Percentiles rank a stretch among this genome's conserved stretches.
phyloP scores from a whole-genome alignment of 2,329 filamentous ascomycete genomes.

The Pseudocercospora fuligena region DNA sequence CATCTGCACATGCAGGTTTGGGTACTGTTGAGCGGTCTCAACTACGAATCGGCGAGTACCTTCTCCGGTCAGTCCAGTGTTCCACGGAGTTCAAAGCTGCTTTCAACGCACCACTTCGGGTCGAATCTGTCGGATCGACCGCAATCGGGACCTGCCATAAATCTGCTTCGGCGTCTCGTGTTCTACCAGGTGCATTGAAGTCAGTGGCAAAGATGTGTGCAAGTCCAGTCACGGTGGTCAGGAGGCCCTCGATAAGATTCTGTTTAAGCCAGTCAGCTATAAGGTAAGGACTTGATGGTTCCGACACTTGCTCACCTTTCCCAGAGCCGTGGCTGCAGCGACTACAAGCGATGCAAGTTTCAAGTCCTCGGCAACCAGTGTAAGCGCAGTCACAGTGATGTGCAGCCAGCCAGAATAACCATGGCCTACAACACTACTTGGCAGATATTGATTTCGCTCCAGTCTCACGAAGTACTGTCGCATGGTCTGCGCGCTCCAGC shows the following conservation, averaged over 20 bases:
- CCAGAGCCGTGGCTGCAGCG: conserved; percentile 59
- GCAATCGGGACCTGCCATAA: conserved; percentile 64
- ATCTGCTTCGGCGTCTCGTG: conserved; percentile 54
- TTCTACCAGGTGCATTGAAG: conserved; percentile 51
- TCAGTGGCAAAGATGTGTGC: conserved; percentile 31
- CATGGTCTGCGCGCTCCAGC: conserved; percentile 65
- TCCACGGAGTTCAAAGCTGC: background rate
- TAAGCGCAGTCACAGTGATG: conserved; percentile 57
- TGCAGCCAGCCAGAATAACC: conserved; percentile 63
- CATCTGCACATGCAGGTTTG: conserved; percentile 46
- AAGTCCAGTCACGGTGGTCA: conserved; percentile 23
- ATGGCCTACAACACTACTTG: conserved; percentile 52
- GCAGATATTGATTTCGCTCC: conserved; percentile 59
- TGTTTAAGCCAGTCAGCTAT: conserved; percentile 49
- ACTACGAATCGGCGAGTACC: background rate
- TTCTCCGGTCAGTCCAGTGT: background rate
- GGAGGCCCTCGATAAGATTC: conserved; percentile 35
- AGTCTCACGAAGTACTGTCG: conserved; percentile 60
- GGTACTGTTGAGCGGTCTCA: conserved; percentile 4
- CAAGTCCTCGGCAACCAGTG: conserved; percentile 57
- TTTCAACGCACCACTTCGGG: conserved; percentile 20
- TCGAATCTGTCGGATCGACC: conserved; percentile 20
- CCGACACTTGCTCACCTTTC: conserved; percentile 46
- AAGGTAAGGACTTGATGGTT: background rate
- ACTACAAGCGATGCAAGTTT: conserved; percentile 59